phyloP scores from a whole-genome alignment of 2,329 filamentous ascomycete species.

The Fonsecaea pugnacius region DNA sequence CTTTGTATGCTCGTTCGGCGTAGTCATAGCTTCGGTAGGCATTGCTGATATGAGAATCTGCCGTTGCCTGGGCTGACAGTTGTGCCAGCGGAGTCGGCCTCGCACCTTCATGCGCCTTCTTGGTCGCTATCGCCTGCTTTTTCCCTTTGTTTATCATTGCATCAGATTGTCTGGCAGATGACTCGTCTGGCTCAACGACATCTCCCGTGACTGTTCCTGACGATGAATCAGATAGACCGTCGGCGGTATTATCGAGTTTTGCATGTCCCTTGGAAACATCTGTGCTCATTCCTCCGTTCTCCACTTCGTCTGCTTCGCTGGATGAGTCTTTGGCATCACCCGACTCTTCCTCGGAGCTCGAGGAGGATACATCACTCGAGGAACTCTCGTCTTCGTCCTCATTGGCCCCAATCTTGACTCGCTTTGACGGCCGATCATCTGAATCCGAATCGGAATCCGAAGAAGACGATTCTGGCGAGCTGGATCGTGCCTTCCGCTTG shows the following conservation, averaged over 20 bases:
- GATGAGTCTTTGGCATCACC: conserved; percentile 17
- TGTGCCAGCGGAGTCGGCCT: conserved; percentile 76
- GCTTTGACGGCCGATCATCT: conserved; percentile 28
- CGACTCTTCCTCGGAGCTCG: conserved; percentile 36
- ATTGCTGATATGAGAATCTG: conserved; percentile 76
- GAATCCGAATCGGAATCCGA: conserved; percentile 49
- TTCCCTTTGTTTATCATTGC: conserved; percentile 37
- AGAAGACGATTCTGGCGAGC: conserved; percentile 45
- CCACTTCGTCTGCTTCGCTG: conserved; percentile 33
- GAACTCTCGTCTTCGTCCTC: conserved; percentile 24
- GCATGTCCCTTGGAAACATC: conserved; percentile 12
- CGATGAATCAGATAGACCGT: conserved; percentile 31
- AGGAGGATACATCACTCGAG: conserved; percentile 42
- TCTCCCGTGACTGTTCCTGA: conserved; percentile 35
- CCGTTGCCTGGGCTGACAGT: conserved; percentile 69
- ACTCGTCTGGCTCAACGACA: conserved; percentile 4
- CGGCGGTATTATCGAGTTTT: conserved; percentile 7
- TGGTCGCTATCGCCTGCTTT: conserved; percentile 1
- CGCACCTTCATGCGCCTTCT: conserved; percentile 53
- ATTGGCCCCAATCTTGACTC: conserved; percentile 19
- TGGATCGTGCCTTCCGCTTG: conserved; percentile 63
- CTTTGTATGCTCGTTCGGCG: conserved; percentile 83
- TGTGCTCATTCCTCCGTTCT: conserved; percentile 37
- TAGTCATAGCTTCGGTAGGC: conserved; percentile 83
- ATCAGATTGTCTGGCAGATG: conserved; percentile 37